phyloP scores from a whole-genome alignment of 306 rosid genomes.

The Gastrolobium villosum region DNA sequence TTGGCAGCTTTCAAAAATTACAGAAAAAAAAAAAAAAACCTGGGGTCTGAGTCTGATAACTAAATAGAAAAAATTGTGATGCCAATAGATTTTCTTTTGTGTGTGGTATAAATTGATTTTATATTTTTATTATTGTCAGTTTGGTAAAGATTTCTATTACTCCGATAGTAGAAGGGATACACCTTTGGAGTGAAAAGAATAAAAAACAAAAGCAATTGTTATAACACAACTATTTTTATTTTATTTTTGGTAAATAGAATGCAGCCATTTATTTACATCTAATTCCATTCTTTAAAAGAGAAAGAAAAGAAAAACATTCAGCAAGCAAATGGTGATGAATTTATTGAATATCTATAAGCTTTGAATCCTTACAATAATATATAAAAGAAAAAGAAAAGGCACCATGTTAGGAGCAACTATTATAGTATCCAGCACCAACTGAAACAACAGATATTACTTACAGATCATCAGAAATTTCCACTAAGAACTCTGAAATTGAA shows the following conservation, averaged over 20 bases:
- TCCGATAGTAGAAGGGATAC: neutral
- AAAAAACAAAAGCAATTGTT: slow-evolving; percentile 24
- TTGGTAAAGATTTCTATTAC: slow-evolving; percentile 5
- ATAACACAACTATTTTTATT: neutral
- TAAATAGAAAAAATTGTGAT: slow-evolving; percentile 5
- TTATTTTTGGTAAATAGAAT: neutral
- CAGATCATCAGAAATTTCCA: slow-evolving; percentile 95
- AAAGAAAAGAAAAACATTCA: neutral
- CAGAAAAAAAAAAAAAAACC: neutral
- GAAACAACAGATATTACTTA: slow-evolving; percentile 59
- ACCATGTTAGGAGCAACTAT: slow-evolving; percentile 21
- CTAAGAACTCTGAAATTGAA: slow-evolving; percentile 86
- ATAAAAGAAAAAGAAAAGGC: neutral
- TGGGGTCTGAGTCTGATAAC: neutral
- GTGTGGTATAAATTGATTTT: neutral
- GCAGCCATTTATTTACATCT: slow-evolving; percentile 8
- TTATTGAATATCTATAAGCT: slow-evolving; percentile 7
- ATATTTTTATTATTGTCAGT: slow-evolving; percentile 36
- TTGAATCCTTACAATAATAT: neutral
- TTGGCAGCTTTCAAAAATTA: slow-evolving; percentile 23
- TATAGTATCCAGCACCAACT: slow-evolving; percentile 33
- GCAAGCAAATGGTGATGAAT: neutral
- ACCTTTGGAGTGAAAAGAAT: neutral
- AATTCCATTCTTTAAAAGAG: neutral
- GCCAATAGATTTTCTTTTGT: neutral